A percentile compares a stretch with the other conserved stretches of the same genome.
Evolutionary conservation across 2,329 filamentous ascomycete genomes (phyloP).

Genomic region (Diaporthe ilicicola): DNA sequence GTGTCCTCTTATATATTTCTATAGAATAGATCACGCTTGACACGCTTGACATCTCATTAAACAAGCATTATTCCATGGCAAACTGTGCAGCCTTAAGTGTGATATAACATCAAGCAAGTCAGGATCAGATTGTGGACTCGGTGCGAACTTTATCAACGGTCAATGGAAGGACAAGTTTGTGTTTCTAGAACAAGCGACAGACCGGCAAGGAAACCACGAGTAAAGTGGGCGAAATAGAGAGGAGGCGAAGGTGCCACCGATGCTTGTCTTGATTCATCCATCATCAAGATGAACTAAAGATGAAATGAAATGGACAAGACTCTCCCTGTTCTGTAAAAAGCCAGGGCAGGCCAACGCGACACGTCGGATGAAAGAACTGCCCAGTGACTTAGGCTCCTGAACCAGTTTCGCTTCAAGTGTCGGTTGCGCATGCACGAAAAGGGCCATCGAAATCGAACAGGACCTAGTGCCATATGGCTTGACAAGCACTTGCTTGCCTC

Average conservation of each 20-base stretch:
- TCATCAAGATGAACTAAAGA: background rate
- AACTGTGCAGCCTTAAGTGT: background rate
- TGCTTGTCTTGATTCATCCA: background rate
- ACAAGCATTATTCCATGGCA: conserved; percentile 4
- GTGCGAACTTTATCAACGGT: background rate
- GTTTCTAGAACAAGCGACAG: background rate
- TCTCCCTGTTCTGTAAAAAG: background rate
- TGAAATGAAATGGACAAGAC: background rate
- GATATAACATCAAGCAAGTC: background rate
- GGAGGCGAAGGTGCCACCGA: background rate
- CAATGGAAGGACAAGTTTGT: background rate
- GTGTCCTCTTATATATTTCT: background rate
- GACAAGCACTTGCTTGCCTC: conserved; percentile 27
- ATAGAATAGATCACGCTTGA: background rate
- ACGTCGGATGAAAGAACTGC: background rate
- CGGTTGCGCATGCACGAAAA: background rate
- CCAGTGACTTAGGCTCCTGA: background rate
- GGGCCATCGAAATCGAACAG: background rate
- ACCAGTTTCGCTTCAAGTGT: background rate
- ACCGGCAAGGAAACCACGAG: background rate
- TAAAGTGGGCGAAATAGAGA: background rate
- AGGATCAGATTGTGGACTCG: background rate
- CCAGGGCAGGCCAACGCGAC: background rate
- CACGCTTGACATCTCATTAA: conserved; percentile 6
- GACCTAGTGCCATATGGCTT: conserved; percentile 21